Base-by-base conservation (phyloP, 1,139 yeast species). In the Blastobotrys elegans region DNA sequence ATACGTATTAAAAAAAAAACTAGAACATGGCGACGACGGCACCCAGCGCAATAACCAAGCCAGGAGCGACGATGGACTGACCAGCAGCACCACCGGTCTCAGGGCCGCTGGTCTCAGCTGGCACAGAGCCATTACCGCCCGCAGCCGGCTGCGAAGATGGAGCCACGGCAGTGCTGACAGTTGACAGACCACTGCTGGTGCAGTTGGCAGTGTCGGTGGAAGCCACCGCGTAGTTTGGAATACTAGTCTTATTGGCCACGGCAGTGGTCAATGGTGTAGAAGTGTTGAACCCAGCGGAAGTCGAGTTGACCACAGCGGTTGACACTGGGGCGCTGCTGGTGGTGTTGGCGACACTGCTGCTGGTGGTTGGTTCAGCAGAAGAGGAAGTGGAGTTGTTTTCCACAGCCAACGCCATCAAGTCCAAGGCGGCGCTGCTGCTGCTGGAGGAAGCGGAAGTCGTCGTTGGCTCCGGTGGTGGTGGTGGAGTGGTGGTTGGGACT, bases 141-240 rank as follows among this genome's bases (percentile, higher is more conserved):
- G 6, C 2, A 7, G 38, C 38, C 10, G 20, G 20, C 13, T 4
- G n/a, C 3, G 38, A 17, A 6, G 38, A 21, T 18, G 38, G 22
- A 2, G 24, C 5, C 10, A 11, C 36, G 18, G 36, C 36, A 32
- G 21, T 32, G 17, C 21, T 8, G 2, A 3, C 17, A 13, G 24
- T 34, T 2, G 38, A 3, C 7, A 6, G 4, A n/a, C n/a, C n/a
- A n/a, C n/a, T n/a, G n/a, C n/a, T 13, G 30, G 30, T 13, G 7
- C 7, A 26, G 30, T 13, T 8, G 30, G 52, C 10, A 16, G n/a
- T 16, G 65, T 60, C 47, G 60, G 63, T 30, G 61, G 54, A 17
- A 59, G 24, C 26, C n/a, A 24, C 45, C 40, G 26, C 29, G 18
- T 10, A 31, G 43, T 16, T 14, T 40, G 27, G 42, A 29, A 14